These are phyloP conservation scores for Phytophthora nicotianae DNA, from an alignment of 352 stramenopile species.

Conservation along the genomic window DNA sequence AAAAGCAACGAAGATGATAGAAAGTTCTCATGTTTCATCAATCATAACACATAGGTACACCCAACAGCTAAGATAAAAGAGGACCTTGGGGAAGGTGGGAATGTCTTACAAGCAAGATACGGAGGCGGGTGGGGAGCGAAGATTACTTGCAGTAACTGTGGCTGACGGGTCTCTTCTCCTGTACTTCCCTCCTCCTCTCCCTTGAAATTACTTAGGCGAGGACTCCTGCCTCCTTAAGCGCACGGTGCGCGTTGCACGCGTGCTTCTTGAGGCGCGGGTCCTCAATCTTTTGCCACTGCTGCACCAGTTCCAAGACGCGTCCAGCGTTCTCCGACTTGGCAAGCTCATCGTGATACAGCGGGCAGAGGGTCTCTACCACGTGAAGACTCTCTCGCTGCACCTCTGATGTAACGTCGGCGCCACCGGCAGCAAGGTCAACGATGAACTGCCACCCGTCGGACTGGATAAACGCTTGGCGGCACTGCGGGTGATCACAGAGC, in stretches of 20 bases:
- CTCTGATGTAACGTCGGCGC: conserved; percentile 62
- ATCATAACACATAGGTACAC: conserved; percentile 24
- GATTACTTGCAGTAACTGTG: conserved; percentile 13
- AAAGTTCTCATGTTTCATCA: conserved; percentile 27
- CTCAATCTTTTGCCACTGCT: conserved; percentile 84
- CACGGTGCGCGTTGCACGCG: conserved; percentile 77
- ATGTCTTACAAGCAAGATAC: conserved; percentile 54
- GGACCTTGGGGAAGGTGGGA: conserved; percentile 21
- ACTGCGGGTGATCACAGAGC: conserved; percentile 86
- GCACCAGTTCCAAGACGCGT: conserved; percentile 68
- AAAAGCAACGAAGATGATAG: conserved; percentile 1
- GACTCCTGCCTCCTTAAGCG: conserved; percentile 78
- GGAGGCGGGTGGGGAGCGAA: conserved; percentile 20
- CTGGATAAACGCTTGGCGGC: conserved; percentile 79
- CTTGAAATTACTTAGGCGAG: conserved; percentile 59
- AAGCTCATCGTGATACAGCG: conserved; percentile 83
- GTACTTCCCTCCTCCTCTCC: conserved; percentile 15
- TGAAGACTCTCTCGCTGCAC: conserved; percentile 86
- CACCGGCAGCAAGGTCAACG: conserved; percentile 72
- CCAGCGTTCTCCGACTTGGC: conserved; percentile 63
- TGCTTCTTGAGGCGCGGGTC: conserved; percentile 88
- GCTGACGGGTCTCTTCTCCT: conserved; percentile 20
- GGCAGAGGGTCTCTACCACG: conserved; percentile 86
- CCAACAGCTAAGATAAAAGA: conserved; percentile 22
- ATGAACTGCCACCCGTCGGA: conserved; percentile 88